Evolutionary conservation across 352 stramenopile genomes (phyloP), one percentile per base, ranked within the genome.

Genomic region (Globisporangium cylindrosporum): DNA sequence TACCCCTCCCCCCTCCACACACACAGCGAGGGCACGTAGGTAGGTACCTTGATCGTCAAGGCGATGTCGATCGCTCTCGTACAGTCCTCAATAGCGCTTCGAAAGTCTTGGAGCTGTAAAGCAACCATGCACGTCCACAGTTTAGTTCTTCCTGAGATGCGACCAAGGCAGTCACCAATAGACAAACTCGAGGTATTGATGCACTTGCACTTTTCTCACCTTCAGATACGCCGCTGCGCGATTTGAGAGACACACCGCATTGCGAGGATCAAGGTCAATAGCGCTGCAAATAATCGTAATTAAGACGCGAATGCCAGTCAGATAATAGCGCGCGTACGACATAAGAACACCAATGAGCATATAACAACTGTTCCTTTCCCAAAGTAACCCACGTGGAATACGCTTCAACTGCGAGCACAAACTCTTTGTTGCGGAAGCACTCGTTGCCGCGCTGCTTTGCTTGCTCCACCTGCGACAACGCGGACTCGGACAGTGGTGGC

Each of bases 191-290:
- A 32, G 27, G 27, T 32, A 36, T n/a, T 25, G 36, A 48, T 14
- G 1, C 1, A n/a, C 1, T 58, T 34, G 24, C 53, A 18, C 32
- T n/a, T 14, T 6, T n/a, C 25, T 3, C 34, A 88, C 84, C 73
- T 92, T 90, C 18, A 93, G 67, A 41, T 82, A 78, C 8, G 80
- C 81, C 25, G 82, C 82, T 38, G 84, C 84, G 68, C 84, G 75
- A 62, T 93, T 93, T n/a, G 82, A 89, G n/a, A 82, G 74, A 12
- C 74, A 79, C 57, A 84, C 56, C 20, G 78, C 75, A 34, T 85
- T 79, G 14, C 18, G 61, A 10, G 69, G 61, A 32, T 85, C 77
- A 22, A 82, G 61, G n/a, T 75, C 71, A 66, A 90, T 75, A 53
- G 79, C 89, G n/a, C 80, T 89, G 53, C 24, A 29, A 12, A 24